Conservation (phyloP, 2,329 filamentous ascomycete genomes). For the Cercospora janseana region DNA sequence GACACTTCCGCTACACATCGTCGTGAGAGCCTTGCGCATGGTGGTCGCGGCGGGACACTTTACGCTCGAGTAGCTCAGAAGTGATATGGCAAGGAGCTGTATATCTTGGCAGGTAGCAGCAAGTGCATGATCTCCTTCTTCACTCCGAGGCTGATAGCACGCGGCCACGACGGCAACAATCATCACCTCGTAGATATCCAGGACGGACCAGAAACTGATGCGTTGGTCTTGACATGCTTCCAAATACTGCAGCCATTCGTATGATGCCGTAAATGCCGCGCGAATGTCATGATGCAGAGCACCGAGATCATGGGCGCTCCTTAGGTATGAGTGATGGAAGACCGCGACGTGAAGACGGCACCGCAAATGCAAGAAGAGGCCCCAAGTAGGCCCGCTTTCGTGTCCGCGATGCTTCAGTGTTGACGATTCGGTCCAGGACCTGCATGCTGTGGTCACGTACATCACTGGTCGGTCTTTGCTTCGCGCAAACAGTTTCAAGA, state of each 20-base stretch:
- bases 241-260: constrained; percentile 2
- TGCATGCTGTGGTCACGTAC: constrained; percentile 1
- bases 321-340: neutral
- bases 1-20: neutral
- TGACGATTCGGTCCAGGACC: constrained; percentile 2
- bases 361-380: neutral
- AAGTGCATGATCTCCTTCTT: neutral
- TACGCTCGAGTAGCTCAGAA: constrained; percentile 8
- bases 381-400: too few relatives aligned
- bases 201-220: neutral
- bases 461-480: neutral
- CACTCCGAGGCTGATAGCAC: neutral
- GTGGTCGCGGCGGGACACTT: neutral
- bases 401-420: neutral
- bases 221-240: neutral
- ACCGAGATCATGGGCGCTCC: neutral
- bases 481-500: neutral
- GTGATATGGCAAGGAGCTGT: constrained; percentile 1
- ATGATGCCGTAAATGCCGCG: neutral
- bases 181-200: constrained; percentile 4
- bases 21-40: constrained; percentile 1
- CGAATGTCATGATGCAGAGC: neutral
- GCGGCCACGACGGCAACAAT: neutral
- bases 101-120: neutral
- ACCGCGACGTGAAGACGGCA: neutral